Base-by-base conservation (phyloP, 108 stramenopile genomes). In the Stephanodiscus triporus region DNA sequence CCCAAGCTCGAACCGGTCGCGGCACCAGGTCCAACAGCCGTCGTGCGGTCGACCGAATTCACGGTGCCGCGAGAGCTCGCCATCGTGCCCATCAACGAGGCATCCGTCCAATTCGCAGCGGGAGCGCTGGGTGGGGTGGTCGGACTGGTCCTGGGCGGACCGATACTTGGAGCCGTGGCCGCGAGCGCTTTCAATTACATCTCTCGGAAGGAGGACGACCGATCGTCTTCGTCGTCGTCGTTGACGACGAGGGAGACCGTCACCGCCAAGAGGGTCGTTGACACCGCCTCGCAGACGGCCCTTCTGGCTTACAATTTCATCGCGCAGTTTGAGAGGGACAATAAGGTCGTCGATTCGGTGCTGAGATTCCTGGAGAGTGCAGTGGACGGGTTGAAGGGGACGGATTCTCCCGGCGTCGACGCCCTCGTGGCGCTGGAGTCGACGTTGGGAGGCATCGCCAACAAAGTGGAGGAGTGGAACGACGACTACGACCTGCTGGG, bases 171-270 rank as follows among this genome's bases (percentile, higher is more conserved):
- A 24, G 81, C 85, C 16, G 56, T 90, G 24, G 67, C 78, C 34
- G 90, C 93, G 27, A 89, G 89, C 26, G 77, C 87, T 6, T 83
- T 87, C 61, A 79, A 79, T 47, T 79, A 79, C 29, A 58, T 72
- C 29, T 79, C 78, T 0, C 66, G 71, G 2, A 79, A 72, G 27
- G 78, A 79, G 45, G 78, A 72, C 4, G 71, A 72, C 1, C 27
- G 9, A 26, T 30, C 26, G 56, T 30, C 56, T 6, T 45, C 6
- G 27, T 1, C 30, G 10, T 17, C 9, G 27, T 1, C 30, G 10
- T 17, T 0, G 24, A 26, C 17, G 16, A 22, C 42, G 0, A 47
- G 32, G 32, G 32, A 34, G 32, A 34, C 38, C 6, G 32, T 60
- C 16, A 62, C 59, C 22, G 40, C 77, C 34, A 78, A 78, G 53